A percentile compares a stretch with the other conserved stretches of the same genome.
Evolutionary conservation across 805 yeast species (phyloP).

Genomic region (Candida pseudoglaebosa): DNA sequence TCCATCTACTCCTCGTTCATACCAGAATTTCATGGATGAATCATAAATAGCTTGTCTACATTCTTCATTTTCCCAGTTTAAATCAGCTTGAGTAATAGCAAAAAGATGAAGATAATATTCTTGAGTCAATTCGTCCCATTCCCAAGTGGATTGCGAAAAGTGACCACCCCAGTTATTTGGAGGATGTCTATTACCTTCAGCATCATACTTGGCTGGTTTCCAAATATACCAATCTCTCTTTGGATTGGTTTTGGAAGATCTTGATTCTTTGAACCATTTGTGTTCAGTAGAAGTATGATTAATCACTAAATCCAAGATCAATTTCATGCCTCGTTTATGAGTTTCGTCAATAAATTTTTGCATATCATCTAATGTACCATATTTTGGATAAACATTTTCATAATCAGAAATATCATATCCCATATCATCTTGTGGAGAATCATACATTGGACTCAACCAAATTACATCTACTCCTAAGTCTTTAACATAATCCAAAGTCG

Average conservation of each 20-base stretch:
- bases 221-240: slow-evolving; percentile 63
- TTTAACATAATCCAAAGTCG: slow-evolving; percentile 49
- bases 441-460: slow-evolving; percentile 58
- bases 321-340: slow-evolving; percentile 48
- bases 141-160: slow-evolving; percentile 57
- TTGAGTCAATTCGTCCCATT: slow-evolving; percentile 48
- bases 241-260: slow-evolving; percentile 47
- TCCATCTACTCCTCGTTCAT: slow-evolving; percentile 53
- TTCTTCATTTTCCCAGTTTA: slow-evolving; percentile 56
- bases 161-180: slow-evolving; percentile 55
- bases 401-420: slow-evolving; percentile 59
- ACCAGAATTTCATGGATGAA: slow-evolving; percentile 50
- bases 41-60: slow-evolving; percentile 38
- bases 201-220: slow-evolving; percentile 47
- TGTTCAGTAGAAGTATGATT: slow-evolving; percentile 57
- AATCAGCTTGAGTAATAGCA: slow-evolving; percentile 54
- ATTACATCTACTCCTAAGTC: slow-evolving; percentile 47
- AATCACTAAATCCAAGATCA: slow-evolving; percentile 53
- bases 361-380: slow-evolving; percentile 54
- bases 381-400: slow-evolving; percentile 46
- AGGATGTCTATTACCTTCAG: slow-evolving; percentile 47
- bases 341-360: slow-evolving; percentile 43
- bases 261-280: slow-evolving; percentile 55
- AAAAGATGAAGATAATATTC: slow-evolving; percentile 55
- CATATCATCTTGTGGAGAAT: slow-evolving; percentile 59